Conservation (phyloP, 345 rosid species). For the Laguncularia racemosa region DNA sequence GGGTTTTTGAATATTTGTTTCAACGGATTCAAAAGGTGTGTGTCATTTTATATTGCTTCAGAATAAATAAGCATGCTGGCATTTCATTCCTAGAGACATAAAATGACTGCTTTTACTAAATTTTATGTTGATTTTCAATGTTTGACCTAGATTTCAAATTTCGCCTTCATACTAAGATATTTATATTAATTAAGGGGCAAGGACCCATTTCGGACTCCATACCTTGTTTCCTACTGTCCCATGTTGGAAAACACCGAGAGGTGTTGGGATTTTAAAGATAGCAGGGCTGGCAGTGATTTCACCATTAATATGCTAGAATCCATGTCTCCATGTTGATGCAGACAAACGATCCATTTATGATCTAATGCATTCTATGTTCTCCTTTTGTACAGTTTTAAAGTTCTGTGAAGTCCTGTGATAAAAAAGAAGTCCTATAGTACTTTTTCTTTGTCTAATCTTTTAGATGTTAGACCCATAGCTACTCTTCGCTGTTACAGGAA, state of each 20-base stretch:
- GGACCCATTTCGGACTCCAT: no score
- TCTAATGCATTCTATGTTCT: no score
- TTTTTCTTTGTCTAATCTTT: no score
- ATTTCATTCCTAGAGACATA: background rate
- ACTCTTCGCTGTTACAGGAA: constrained; percentile 45
- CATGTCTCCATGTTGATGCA: background rate
- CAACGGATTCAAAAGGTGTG: constrained; percentile 86
- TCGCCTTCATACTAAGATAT: no score
- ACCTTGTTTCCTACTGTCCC: background rate
- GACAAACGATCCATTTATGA: background rate
- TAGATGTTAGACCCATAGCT: background rate
- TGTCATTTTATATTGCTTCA: background rate
- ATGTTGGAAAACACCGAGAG: background rate
- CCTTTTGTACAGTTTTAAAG: no score
- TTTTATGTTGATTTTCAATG: background rate
- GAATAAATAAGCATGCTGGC: background rate
- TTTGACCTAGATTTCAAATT: no score
- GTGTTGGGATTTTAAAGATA: background rate
- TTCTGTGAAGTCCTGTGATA: no score
- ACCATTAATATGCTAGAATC: background rate
- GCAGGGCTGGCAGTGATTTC: background rate
- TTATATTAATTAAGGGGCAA: no score
- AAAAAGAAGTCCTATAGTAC: no score
- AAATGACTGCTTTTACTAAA: background rate
- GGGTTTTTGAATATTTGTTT: constrained; percentile 88